Base-by-base conservation (phyloP, 345 rosid species). In the Geranium rotundifolium region DNA sequence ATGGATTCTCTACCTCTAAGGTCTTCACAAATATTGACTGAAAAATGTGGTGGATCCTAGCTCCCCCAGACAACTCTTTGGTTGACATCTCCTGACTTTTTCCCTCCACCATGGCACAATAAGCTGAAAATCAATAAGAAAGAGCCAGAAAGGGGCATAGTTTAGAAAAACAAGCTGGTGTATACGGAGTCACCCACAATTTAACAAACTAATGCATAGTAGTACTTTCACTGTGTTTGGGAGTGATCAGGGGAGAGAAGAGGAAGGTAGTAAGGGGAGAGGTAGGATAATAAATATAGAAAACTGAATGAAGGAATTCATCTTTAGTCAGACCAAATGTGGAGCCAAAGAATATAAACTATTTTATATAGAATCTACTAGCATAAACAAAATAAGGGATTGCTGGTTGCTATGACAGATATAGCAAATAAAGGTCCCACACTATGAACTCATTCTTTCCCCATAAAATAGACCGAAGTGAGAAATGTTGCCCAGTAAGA, bases 21-120 rank as follows among this genome's bases (percentile, higher is more conserved):
- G 73, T 80, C 79, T 81, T 81, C 29, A 80, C 86, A 72, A 83
- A 86, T 63, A 86, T 78, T 58, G 91, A 83, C 65, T 84, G 86
- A 72, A 86, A 83, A 60, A 83, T 74, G 70, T 81, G 75, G 71
- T 64, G 79, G 64, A 86, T 86, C 78, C 88, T 68, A 46, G 91
- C 86, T 78, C 86, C 88, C n/a, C 86, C 91, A 65, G 61, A 78
- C 62, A 86, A 74, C 82, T 86, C 85, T 37, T 77, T 66, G 17
- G 86, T 86, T 34, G 80, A 81, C 72, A 81, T 80, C 66, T 83
- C 86, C 73, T 57, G 79, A 77, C 79, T 81, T 66, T 74, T 80
- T 63, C 91, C 91, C 63, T 86, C 88, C 70, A 86, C 73, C 79
- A 80, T 80, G 39, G 86, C 70, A 55, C 78, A 69, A 73, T 81